Base-by-base conservation (phyloP, 495 filamentous ascomycete species). In the Patellaria atrata region DNA sequence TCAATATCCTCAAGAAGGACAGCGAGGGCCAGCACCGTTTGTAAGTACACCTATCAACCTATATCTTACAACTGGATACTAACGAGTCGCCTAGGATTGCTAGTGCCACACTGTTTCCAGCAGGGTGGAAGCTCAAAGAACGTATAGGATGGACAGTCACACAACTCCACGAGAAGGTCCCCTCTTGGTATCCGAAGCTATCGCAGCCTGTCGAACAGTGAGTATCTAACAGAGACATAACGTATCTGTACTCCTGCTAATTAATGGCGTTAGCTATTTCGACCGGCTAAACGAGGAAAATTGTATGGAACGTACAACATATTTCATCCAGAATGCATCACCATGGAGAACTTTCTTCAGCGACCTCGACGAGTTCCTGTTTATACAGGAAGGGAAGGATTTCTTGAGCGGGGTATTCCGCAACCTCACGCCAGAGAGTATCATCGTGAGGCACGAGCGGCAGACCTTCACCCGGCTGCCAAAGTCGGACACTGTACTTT, bases 61-160 rank as follows among this genome's bases (percentile, higher is more conserved):
- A 20, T 16, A 15, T 7, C 6, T 17, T 5, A 4, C 22, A 14
- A 26, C 17, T 35, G 26, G 30, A 23, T 6, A 19, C 2, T 24
- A 25, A n/a, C 3, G 24, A 25, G n/a, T n/a, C 10, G 11, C 38
- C 12, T 41, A 67, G 68, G 7, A 53, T 59, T n/a, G 70, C 68
- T 15, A 71, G 67, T 36, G 68, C 68, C 16, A 74, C 63, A 27
- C 52, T 71, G 4, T 71, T 70, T 38, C 70, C 70, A 0, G 64
- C 66, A 1, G 70, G 68, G 10, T 74, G 70, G 70, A 61, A 60
- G 9, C 59, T 74, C 1, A 45, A 63, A 30, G 56, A 69, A 35
- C 60, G 68, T 13, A 71, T 74, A 33, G 68, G 67, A 15, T 66
- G 58, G 48, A 63, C 62, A 4, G 62, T 72, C 37, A 61, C 60